A percentile compares a stretch with the other conserved stretches of the same genome.
Conservation (phyloP, 352 stramenopile genomes). For the Pythium dissimile region DNA sequence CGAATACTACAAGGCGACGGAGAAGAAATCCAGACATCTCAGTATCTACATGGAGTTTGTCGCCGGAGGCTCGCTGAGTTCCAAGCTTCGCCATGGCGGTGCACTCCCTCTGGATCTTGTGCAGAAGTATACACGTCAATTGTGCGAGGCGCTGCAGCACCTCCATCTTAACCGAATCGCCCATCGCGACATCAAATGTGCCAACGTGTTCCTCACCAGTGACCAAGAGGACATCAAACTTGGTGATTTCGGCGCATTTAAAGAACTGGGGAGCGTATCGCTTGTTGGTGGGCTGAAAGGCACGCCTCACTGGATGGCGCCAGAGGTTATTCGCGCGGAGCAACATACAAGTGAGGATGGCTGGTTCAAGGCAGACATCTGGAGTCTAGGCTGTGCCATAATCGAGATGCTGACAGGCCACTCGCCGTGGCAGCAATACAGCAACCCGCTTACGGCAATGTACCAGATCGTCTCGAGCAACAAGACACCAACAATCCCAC, state of each 20-base stretch:
- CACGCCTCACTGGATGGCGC: conserved; percentile 91
- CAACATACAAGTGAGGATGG: conserved; percentile 47
- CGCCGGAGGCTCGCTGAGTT: conserved; percentile 69
- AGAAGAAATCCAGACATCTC: conserved; percentile 53
- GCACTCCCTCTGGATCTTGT: conserved; percentile 36
- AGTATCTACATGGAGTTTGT: conserved; percentile 90
- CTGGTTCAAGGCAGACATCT: conserved; percentile 91
- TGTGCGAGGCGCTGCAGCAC: conserved; percentile 81
- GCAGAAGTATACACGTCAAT: conserved; percentile 73
- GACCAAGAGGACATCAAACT: conserved; percentile 51
- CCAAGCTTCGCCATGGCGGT: conserved; percentile 46
- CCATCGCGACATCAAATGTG: conserved; percentile 87
- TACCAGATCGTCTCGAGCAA: conserved; percentile 86
- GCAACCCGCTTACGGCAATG: conserved; percentile 89
- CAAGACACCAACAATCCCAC: conserved; percentile 55
- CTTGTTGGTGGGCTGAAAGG: conserved; percentile 82
- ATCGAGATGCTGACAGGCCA: conserved; percentile 93
- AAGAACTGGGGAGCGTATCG: conserved; percentile 60
- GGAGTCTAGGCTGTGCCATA: conserved; percentile 90
- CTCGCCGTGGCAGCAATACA: conserved; percentile 87
- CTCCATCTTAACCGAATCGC: conserved; percentile 87
- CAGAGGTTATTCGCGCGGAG: conserved; percentile 78
- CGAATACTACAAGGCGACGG: conserved; percentile 56
- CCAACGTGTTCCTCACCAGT: conserved; percentile 70
- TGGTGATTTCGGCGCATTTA: conserved; percentile 76